A percentile compares a stretch with the other conserved stretches of the same genome.
Evolutionary conservation across 306 rosid genomes (phyloP).

Genomic region (Cucurbita ficifolia): DNA sequence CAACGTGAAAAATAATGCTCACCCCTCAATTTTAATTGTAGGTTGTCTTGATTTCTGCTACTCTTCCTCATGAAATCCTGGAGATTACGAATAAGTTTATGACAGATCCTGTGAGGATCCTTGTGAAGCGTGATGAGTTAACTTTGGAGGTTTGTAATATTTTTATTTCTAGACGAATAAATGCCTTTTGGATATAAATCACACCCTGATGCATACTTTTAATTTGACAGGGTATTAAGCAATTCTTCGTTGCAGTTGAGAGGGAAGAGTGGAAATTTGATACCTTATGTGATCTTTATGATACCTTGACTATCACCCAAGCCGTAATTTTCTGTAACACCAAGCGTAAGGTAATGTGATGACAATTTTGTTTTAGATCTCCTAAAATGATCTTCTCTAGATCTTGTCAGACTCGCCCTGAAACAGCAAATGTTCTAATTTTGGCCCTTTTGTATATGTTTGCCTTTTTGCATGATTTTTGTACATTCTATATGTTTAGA

Average conservation of each 20-base stretch:
- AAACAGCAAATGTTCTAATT: neutral
- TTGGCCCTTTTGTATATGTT: neutral
- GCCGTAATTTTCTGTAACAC: constrained; percentile 99
- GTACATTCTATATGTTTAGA: neutral
- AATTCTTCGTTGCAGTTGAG: constrained; percentile 95
- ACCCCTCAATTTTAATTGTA: constrained; percentile 15
- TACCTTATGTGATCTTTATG: constrained; percentile 94
- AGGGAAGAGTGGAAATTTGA: constrained; percentile 98
- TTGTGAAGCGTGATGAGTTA: constrained; percentile 98
- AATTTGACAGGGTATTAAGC: constrained; percentile 78
- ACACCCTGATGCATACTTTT: constrained; percentile 7
- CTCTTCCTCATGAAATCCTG: constrained; percentile 97
- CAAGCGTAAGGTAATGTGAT: constrained; percentile 60
- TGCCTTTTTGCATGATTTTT: neutral
- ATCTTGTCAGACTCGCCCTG: constrained; percentile 89
- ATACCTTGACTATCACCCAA: constrained; percentile 88
- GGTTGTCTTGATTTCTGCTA: constrained; percentile 95
- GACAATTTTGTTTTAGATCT: constrained; percentile 43
- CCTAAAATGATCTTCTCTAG: constrained; percentile 37
- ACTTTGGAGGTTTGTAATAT: constrained; percentile 63
- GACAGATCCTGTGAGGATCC: constrained; percentile 98
- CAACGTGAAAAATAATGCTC: neutral
- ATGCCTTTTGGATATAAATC: neutral
- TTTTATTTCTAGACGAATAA: neutral
- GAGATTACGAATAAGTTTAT: constrained; percentile 92